Percentiles rank a stretch among this genome's conserved stretches.
Conservation (phyloP, 1,284 basidiomycete species). For the Puccinia coronata region DNA sequence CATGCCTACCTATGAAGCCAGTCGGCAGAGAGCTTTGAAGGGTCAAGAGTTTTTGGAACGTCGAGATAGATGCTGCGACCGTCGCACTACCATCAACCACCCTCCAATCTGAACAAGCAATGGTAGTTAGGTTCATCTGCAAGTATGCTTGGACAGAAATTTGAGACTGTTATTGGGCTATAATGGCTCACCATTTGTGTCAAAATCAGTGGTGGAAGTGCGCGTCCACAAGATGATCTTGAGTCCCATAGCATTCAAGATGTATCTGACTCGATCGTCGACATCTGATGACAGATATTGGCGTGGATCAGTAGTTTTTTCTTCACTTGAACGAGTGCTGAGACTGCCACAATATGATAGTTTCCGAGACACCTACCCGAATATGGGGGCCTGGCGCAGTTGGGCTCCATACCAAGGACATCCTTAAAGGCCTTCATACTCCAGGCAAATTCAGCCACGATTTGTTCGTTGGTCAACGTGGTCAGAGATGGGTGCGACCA, state of each 20-base stretch:
- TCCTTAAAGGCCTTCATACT: conserved; percentile 61
- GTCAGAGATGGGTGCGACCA: conserved; percentile 69
- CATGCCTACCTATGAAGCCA: conserved; percentile 11
- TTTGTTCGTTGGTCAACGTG: conserved; percentile 76
- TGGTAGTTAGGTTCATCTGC: background rate
- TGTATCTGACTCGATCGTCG: conserved; percentile 58
- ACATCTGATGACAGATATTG: conserved; percentile 53
- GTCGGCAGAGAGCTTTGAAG: background rate
- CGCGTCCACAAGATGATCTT: conserved; percentile 58
- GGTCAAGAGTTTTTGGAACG: conserved; percentile 27
- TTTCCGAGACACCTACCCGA: conserved; percentile 48
- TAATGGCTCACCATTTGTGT: conserved; percentile 54
- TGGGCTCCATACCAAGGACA: conserved; percentile 56
- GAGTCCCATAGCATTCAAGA: conserved; percentile 56
- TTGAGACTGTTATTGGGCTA: background rate
- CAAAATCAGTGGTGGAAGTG: conserved; percentile 53
- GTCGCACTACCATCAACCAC: conserved; percentile 55
- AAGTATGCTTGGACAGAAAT: background rate
- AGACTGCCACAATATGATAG: too few species aligned
- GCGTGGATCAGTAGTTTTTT: background rate
- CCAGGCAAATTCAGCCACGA: conserved; percentile 92
- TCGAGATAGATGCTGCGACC: conserved; percentile 4
- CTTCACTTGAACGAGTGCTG: background rate
- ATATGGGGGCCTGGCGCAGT: conserved; percentile 57
- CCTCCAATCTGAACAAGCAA: conserved; percentile 53